These are phyloP conservation scores for Alternaria sp. DNA, from an alignment of 2,329 filamentous ascomycete species.

Conservation along the genomic window DNA sequence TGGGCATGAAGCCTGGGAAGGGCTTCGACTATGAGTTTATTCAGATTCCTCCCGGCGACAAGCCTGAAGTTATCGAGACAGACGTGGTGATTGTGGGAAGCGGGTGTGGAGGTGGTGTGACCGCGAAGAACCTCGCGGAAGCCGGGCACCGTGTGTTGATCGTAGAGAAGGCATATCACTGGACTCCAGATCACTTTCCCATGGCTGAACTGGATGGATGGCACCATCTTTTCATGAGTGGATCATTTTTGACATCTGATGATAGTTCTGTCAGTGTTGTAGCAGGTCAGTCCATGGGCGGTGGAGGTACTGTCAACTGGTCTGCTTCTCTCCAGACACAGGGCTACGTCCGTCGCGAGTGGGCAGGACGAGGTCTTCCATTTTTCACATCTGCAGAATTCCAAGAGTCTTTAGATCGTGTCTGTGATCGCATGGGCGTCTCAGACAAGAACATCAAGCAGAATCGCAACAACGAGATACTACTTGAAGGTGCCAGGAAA, in stretches of 20 bases:
- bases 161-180: slow-evolving; percentile 83
- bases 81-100: slow-evolving; percentile 89
- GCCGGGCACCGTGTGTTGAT: slow-evolving; percentile 79
- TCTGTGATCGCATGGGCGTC: slow-evolving; percentile 82
- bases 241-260: slow-evolving; percentile 65
- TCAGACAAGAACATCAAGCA: slow-evolving; percentile 71
- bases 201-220: slow-evolving; percentile 71
- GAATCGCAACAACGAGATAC: slow-evolving; percentile 72
- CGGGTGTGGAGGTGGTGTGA: slow-evolving; percentile 84
- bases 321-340: slow-evolving; percentile 73
- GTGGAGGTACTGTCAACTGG: slow-evolving; percentile 91
- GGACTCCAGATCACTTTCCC: slow-evolving; percentile 74
- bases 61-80: slow-evolving; percentile 70
- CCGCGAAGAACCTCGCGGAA: slow-evolving; percentile 80
- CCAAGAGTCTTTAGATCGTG: slow-evolving; percentile 79
- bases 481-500: slow-evolving; percentile 78
- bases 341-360: slow-evolving; percentile 79
- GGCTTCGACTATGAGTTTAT: slow-evolving; percentile 68
- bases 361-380: slow-evolving; percentile 73
- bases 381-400: slow-evolving; percentile 79
- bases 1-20: slow-evolving; percentile 62
- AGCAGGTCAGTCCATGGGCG: slow-evolving; percentile 79
- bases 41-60: slow-evolving; percentile 64
- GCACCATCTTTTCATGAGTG: slow-evolving; percentile 73
- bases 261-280: slow-evolving; percentile 64